Percentiles rank a stretch among this genome's conserved stretches.
Conservation (phyloP, 495 filamentous ascomycete genomes). For the Aspergillus leporis region DNA sequence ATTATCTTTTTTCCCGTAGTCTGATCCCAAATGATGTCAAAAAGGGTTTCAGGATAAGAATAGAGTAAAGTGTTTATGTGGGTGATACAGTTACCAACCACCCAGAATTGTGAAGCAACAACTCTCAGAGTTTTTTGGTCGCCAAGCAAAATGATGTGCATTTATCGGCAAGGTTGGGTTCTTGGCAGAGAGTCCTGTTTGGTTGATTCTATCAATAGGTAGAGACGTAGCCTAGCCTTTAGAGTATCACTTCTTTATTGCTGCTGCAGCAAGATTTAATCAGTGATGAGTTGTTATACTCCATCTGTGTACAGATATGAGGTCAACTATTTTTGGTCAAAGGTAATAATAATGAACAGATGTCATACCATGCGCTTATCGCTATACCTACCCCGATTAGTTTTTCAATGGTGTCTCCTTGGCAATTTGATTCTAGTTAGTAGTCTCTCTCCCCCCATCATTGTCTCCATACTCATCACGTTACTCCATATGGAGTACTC, state of each 20-base stretch:
- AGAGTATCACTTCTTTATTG: too few species aligned
- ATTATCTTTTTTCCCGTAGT: too few species aligned
- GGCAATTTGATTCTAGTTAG: too few species aligned
- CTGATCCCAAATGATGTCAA: neutral
- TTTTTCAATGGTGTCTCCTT: too few species aligned
- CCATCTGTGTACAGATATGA: too few species aligned
- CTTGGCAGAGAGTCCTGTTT: slow-evolving; percentile 11
- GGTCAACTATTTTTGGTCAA: neutral
- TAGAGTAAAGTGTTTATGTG: too few species aligned
- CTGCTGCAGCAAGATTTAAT: too few species aligned
- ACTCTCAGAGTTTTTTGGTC: too few species aligned
- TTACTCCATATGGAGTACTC: neutral
- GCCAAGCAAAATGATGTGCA: slow-evolving; percentile 21
- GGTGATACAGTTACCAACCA: neutral
- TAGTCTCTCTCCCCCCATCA: too few species aligned
- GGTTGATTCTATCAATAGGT: neutral
- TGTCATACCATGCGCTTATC: neutral
- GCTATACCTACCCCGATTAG: neutral
- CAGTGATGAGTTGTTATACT: too few species aligned
- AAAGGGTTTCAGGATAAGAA: neutral
- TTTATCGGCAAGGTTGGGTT: slow-evolving; percentile 10
- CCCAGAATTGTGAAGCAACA: neutral
- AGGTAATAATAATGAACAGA: neutral
- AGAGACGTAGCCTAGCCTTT: too few species aligned
- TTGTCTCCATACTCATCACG: too few species aligned